Conservation (phyloP, 352 stramenopile species). For the Pythium aristosporum region DNA sequence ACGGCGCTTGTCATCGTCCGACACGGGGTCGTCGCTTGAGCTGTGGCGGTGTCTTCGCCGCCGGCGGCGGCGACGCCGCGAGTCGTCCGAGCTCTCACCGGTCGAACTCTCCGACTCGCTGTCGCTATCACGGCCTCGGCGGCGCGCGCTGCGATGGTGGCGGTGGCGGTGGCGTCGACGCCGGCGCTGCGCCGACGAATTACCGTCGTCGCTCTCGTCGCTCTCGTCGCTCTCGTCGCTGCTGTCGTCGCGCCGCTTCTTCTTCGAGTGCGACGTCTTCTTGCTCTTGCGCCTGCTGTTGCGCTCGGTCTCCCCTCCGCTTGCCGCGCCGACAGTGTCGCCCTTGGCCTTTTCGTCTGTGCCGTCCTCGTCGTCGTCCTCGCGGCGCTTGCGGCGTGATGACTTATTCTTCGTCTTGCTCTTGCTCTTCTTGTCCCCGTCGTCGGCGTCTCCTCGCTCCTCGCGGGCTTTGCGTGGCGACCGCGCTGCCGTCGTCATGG, state of each 20-base stretch:
- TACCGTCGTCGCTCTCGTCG: conserved; percentile 6
- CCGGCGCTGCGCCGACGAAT: conserved; percentile 7
- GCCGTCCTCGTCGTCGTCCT: conserved; percentile 32
- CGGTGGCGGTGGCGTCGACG: conserved; percentile 19
- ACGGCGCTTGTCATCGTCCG: conserved; percentile 41
- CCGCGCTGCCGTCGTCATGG: conserved; percentile 20
- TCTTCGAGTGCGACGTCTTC: conserved; percentile 11
- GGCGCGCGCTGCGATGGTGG: conserved; percentile 26
- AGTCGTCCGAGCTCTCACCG: conserved; percentile 43
- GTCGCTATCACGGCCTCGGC: conserved; percentile 32
- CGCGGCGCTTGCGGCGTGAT: conserved; percentile 30
- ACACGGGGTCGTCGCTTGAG: conserved; percentile 59
- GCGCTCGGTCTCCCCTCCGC: conserved; percentile 32
- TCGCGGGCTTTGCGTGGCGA: conserved; percentile 46
- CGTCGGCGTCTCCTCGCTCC: conserved; percentile 28
- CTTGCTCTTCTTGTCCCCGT: conserved; percentile 47
- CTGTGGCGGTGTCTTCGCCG: conserved; percentile 42
- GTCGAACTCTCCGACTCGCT: conserved; percentile 59
- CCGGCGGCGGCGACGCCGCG: conserved; percentile 37
- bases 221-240: conserved; percentile 17
- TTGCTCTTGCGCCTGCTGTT: conserved; percentile 49
- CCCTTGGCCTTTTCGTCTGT: conserved; percentile 5
- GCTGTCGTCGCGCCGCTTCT: conserved; percentile 39
- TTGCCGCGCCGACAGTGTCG: conserved; percentile 21
- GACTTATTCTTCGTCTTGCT: conserved; percentile 48